A percentile compares a stretch with the other conserved stretches of the same genome.
These are phyloP conservation scores for Melanomma pulvis-pyrius DNA, from an alignment of 495 filamentous ascomycete species.

Conservation along the genomic window DNA sequence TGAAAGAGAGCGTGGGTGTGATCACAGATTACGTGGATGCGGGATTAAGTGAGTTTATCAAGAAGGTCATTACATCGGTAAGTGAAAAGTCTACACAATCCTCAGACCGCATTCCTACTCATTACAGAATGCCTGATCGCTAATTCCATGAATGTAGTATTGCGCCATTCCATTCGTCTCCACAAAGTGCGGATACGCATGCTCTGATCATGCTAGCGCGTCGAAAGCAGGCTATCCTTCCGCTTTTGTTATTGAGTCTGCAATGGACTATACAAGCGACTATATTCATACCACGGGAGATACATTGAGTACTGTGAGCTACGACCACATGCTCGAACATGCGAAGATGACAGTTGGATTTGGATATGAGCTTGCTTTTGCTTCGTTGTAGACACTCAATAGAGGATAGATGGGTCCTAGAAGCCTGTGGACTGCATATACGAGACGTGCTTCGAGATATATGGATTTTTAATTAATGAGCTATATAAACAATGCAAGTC, in stretches of 20 bases:
- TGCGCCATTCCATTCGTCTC: constrained; percentile 66
- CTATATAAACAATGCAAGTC: no score
- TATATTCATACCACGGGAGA: constrained; percentile 91
- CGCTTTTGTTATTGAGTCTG: constrained; percentile 92
- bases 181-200: constrained; percentile 96
- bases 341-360: constrained; percentile 87
- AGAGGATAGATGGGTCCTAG: no score
- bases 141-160: constrained; percentile 33
- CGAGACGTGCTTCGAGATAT: no score
- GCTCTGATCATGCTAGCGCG: constrained; percentile 92
- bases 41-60: constrained; percentile 85
- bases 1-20: constrained; percentile 85
- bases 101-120: neutral
- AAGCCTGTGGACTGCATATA: no score
- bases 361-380: constrained; percentile 82
- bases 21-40: constrained; percentile 90
- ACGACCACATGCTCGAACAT: constrained; percentile 97
- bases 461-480: no score
- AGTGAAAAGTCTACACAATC: neutral
- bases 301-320: constrained; percentile 80
- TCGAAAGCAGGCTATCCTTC: constrained; percentile 93
- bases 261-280: constrained; percentile 79
- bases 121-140: neutral
- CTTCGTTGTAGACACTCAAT: no score
- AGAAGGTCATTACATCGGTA: constrained; percentile 70